Conservation (phyloP, 1,139 yeast species). For the Blastobotrys illinoisensis region DNA sequence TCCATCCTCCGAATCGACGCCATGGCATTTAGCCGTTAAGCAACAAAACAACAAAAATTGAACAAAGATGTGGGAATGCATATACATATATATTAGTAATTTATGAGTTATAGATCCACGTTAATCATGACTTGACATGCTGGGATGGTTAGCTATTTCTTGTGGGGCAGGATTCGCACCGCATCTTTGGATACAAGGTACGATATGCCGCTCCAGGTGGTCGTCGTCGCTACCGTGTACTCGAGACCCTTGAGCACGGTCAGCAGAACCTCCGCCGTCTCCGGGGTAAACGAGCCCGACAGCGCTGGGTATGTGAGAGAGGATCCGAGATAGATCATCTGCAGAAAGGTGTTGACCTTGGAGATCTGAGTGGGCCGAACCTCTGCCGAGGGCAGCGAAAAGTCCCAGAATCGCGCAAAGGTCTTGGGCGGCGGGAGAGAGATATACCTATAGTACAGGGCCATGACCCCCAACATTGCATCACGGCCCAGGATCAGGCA, state of each 20-base stretch:
- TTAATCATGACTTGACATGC: background rate
- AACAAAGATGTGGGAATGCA: background rate
- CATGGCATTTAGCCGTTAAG: conserved; percentile 71
- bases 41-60: background rate
- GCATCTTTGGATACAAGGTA: conserved; percentile 68
- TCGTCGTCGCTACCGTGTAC: conserved; percentile 64
- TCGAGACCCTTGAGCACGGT: conserved; percentile 38
- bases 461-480: conserved; percentile 66
- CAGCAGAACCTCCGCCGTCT: conserved; percentile 18
- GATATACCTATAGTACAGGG: conserved; percentile 64
- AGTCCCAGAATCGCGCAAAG: conserved; percentile 63
- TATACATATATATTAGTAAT: background rate
- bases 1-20: conserved; percentile 94
- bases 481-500: conserved; percentile 80
- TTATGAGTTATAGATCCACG: background rate
- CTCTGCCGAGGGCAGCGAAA: conserved; percentile 76
- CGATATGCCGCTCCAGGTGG: conserved; percentile 71
- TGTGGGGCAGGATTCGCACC: conserved; percentile 41
- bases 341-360: conserved; percentile 83
- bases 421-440: conserved; percentile 78
- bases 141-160: conserved; percentile 1
- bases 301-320: conserved; percentile 65
- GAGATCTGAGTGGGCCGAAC: conserved; percentile 88
- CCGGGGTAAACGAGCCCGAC: conserved; percentile 30
- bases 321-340: conserved; percentile 82